Evolutionary conservation across 345 rosid species (phyloP).

Genomic region (Turritis glabra): DNA sequence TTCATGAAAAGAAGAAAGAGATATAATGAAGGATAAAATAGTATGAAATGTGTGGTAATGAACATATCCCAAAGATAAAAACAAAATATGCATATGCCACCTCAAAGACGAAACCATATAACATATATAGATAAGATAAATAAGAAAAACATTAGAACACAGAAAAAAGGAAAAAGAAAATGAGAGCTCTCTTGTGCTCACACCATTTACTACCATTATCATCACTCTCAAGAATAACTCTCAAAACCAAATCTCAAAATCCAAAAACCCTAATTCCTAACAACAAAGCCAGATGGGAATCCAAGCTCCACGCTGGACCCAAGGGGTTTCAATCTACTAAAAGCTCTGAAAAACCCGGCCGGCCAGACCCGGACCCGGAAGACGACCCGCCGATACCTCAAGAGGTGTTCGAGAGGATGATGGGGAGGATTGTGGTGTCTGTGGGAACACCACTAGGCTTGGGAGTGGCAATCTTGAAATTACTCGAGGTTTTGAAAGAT

Average conservation of each 20-base stretch:
- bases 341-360: slow-evolving; percentile 13
- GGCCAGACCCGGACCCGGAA: slow-evolving; percentile 19
- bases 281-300: slow-evolving; percentile 17
- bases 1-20: not conserved
- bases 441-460: slow-evolving; percentile 52
- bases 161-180: slow-evolving; percentile 17
- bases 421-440: slow-evolving; percentile 48
- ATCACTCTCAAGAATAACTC: slow-evolving; percentile 29
- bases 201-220: slow-evolving; percentile 30
- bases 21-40: slow-evolving; percentile 12
- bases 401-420: slow-evolving; percentile 52
- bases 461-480: slow-evolving; percentile 44
- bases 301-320: slow-evolving; percentile 47
- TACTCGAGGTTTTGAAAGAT: slow-evolving; percentile 49
- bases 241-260: slow-evolving; percentile 8
- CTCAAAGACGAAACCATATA: not conserved
- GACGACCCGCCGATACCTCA: slow-evolving; percentile 53
- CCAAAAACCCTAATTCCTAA: slow-evolving; percentile 9
- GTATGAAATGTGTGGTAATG: slow-evolving; percentile 18
- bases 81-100: slow-evolving; percentile 17
- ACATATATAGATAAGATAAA: slow-evolving; percentile 28
- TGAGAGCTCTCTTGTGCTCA: slow-evolving; percentile 47
- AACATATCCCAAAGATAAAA: slow-evolving; percentile 18
- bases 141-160: slow-evolving; percentile 14
- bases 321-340: slow-evolving; percentile 45